Evolutionary conservation across 1,284 basidiomycete species (phyloP).

Genomic region (Vanrija sp.): DNA sequence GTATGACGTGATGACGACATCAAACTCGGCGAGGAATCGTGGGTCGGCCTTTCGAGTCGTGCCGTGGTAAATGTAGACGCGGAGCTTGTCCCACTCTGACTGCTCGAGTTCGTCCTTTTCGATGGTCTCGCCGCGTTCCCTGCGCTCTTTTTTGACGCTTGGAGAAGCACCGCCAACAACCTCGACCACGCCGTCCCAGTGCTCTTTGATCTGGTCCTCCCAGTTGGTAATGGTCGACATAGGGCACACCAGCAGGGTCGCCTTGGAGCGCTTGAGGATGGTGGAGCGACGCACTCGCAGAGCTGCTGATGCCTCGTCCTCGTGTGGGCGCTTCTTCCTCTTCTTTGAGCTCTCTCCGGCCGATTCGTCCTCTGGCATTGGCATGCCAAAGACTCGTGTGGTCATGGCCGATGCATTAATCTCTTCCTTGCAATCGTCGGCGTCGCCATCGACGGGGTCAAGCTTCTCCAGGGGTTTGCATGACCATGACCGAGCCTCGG

Average conservation of each 20-base stretch:
- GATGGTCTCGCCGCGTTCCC: constrained; percentile 18
- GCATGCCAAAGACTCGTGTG: constrained; percentile 79
- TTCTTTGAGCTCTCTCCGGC: constrained; percentile 20
- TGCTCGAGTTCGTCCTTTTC: constrained; percentile 21
- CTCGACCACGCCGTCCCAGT: constrained; percentile 79
- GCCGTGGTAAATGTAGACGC: constrained; percentile 95
- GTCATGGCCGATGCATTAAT: constrained; percentile 61
- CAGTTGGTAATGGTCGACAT: constrained; percentile 96
- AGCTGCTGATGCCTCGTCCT: constrained; percentile 18
- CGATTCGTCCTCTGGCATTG: constrained; percentile 60
- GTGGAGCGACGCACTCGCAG: constrained; percentile 60
- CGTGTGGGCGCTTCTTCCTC: constrained; percentile 39
- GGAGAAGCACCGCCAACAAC: constrained; percentile 65
- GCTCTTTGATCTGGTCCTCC: constrained; percentile 97
- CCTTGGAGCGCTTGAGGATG: constrained; percentile 75
- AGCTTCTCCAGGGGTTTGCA: constrained; percentile 57
- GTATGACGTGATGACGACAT: constrained; percentile 97
- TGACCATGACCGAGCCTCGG: constrained; percentile 60
- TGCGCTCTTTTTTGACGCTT: constrained; percentile 17
- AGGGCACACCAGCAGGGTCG: constrained; percentile 94
- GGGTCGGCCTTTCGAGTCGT: constrained; percentile 81
- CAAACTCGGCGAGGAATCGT: constrained; percentile 81
- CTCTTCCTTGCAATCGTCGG: constrained; percentile 50
- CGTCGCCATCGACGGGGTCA: constrained; percentile 49
- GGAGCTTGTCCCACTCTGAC: constrained; percentile 51